A percentile compares a stretch with the other conserved stretches of the same genome.
phyloP scores from a whole-genome alignment of 495 filamentous ascomycete species.

The Margaritispora aquatica region DNA sequence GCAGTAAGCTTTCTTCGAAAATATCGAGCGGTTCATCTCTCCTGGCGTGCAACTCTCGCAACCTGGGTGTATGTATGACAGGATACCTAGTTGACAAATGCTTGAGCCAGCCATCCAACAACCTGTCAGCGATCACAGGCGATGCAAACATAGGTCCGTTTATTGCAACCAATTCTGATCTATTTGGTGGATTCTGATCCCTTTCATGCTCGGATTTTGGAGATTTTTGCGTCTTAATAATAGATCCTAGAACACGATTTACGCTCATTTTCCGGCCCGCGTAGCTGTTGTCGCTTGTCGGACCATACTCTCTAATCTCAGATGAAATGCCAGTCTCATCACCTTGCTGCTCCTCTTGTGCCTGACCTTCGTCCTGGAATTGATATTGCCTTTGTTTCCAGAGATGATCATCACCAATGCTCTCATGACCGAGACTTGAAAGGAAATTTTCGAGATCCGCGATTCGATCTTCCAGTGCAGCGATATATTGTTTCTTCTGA shows the following conservation, averaged over 20 bases:
- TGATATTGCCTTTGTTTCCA: not conserved
- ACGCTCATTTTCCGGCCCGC: not conserved
- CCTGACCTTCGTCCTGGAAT: not conserved
- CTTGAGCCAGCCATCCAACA: not conserved
- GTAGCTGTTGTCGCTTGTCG: not conserved
- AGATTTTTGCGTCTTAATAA: not conserved
- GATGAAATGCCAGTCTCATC: not conserved
- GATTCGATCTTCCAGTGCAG: not conserved
- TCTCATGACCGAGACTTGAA: not conserved
- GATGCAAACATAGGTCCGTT: not conserved
- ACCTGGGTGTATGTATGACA: not conserved
- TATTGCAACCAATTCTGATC: not conserved
- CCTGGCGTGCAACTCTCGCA: not conserved
- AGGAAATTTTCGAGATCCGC: not conserved
- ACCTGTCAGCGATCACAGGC: not conserved
- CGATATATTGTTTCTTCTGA: not conserved
- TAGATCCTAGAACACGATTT: not conserved
- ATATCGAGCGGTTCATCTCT: not conserved
- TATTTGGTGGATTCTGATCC: not conserved
- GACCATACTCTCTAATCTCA: not conserved
- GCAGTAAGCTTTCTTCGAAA: not conserved
- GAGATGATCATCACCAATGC: not conserved
- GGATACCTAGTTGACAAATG: not conserved
- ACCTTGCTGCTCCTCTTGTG: not conserved
- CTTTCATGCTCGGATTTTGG: not conserved